phyloP scores from a whole-genome alignment of 2,329 filamentous ascomycete genomes.

The Arthrinium phaeospermum region DNA sequence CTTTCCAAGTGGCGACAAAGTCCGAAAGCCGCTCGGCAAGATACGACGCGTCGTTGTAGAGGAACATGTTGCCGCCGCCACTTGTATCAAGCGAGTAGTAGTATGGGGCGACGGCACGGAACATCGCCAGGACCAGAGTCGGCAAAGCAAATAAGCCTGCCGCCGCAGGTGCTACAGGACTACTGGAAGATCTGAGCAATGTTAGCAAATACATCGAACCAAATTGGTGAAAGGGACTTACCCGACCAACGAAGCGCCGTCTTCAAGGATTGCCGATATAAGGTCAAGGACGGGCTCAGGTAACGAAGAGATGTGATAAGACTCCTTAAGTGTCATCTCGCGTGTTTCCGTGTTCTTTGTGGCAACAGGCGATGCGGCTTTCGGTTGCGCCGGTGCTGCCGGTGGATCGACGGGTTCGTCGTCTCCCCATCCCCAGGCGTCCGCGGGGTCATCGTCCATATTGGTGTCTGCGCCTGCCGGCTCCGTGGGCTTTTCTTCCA shows the following conservation, averaged over 20 bases:
- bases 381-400: constrained; percentile 19
- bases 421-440: constrained; percentile 88
- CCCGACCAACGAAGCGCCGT: constrained; percentile 63
- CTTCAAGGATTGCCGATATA: constrained; percentile 64
- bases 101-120: constrained; percentile 75
- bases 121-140: constrained; percentile 76
- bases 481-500: constrained; percentile 53
- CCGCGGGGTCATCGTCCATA: constrained; percentile 44
- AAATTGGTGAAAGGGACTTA: constrained; percentile 36
- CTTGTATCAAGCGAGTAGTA: constrained; percentile 70
- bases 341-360: constrained; percentile 45
- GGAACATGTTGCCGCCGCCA: constrained; percentile 69
- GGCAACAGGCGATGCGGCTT: constrained; percentile 16
- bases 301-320: constrained; percentile 86
- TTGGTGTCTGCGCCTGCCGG: constrained; percentile 30
- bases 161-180: constrained; percentile 70
- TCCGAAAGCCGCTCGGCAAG: constrained; percentile 62
- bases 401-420: constrained; percentile 56
- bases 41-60: constrained; percentile 72
- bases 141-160: constrained; percentile 74
- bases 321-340: constrained; percentile 82
- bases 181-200: constrained; percentile 46
- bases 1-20: constrained; percentile 57
- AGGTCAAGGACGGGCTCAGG: constrained; percentile 78
- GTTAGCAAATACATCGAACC: constrained; percentile 23